Conservation (phyloP, 1,284 basidiomycete genomes). For the Heimioporus retisporus region DNA sequence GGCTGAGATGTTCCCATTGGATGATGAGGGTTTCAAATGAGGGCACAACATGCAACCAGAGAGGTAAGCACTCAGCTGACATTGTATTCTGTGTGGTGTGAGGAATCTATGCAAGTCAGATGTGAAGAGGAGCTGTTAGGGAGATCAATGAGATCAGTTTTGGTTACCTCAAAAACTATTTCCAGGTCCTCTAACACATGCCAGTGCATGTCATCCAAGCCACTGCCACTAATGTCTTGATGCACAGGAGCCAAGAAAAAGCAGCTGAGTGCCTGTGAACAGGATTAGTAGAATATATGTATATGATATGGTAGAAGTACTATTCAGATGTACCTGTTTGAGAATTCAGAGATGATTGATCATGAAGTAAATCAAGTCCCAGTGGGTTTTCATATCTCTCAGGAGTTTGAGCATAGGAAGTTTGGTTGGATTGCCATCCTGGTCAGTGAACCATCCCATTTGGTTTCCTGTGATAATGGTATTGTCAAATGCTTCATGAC, state of each 20-base stretch:
- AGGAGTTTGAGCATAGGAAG: neutral
- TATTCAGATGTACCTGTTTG: neutral
- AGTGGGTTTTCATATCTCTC: neutral
- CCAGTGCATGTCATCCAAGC: neutral
- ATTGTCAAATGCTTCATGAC: neutral
- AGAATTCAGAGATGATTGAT: neutral
- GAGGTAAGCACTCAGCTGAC: neutral
- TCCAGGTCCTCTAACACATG: neutral
- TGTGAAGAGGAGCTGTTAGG: neutral
- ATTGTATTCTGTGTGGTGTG: neutral
- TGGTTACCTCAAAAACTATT: neutral
- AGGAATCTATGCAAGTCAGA: neutral
- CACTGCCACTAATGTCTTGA: neutral
- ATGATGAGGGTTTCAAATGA: neutral
- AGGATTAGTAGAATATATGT: neutral
- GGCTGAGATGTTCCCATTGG: neutral
- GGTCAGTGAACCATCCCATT: neutral
- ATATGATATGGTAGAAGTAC: neutral
- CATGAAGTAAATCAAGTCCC: neutral
- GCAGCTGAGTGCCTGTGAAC: neutral
- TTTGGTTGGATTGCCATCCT: neutral
- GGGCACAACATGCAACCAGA: neutral
- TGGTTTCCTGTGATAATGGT: neutral
- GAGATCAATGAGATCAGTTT: too few relatives aligned
- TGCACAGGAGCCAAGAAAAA: neutral